Evolutionary conservation across 495 filamentous ascomycete species (phyloP), one percentile per base, ranked within the genome.

Genomic region (Tetracladium marchalianum): DNA sequence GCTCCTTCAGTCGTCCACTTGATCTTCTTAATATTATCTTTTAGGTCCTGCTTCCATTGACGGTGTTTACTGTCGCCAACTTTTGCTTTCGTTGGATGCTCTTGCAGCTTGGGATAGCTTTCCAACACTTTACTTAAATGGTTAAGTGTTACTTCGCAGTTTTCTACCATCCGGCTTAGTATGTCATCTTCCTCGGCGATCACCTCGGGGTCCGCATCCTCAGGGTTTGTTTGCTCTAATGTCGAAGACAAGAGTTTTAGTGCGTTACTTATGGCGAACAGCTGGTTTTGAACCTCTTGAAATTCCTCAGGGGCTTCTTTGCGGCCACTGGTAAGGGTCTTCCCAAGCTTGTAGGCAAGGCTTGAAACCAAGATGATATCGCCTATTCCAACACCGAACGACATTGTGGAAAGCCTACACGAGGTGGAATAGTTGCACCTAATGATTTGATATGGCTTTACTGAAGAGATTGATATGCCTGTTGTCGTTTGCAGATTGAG

Each of bases 1-100:
- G 42, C 52, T 17, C 50, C 50, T 47, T 52, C 52, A 1, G 43
- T 47, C 16, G 49, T 55, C 49, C 49, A 55, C 22, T 44, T 32
- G 10, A 55, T 43, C 19, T 52, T 55, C 44, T 46, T 52, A 41
- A 36, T 47, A 40, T 55, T 52, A 16, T 38, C 40, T 31, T 36
- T 37, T 16, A 48, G 16, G 11, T 40, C 35, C 19, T 40, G 13
- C 15, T 37, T 34, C 50, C 50, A 53, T 43, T 27, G 24, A 24
- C 35, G 15, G n/a, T 36, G 1, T 34, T 19, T 36, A 11, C 27
- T 18, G n/a, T 54, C 46, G n/a, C n/a, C n/a, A n/a, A n/a, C n/a
- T n/a, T n/a, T n/a, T 11, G 12, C 22, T 15, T 7, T 18, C 11
- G 41, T 35, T 2, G 27, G 9, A n/a, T 41, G 8, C n/a, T 49